phyloP scores from a whole-genome alignment of 176 grass and related monocot species.

The Pontederia paniculata region DNA sequence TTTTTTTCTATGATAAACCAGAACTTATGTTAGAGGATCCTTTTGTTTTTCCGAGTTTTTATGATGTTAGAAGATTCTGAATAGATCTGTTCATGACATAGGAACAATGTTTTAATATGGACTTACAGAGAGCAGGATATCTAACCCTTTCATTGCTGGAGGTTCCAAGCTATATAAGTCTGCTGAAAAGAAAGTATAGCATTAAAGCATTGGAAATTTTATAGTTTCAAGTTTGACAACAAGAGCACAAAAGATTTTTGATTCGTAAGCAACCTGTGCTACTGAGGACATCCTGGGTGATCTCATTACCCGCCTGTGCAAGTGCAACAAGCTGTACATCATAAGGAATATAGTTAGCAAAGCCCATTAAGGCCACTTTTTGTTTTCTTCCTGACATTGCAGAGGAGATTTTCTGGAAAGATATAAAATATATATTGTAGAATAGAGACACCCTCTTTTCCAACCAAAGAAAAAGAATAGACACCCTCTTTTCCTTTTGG shows the following conservation, averaged over 20 bases:
- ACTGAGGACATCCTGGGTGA: slow-evolving; percentile 44
- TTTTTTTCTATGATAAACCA: slow-evolving; percentile 47
- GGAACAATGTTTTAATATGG: not conserved
- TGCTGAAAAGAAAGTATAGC: slow-evolving; percentile 18
- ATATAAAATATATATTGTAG: too few relatives aligned
- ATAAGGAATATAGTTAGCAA: too few relatives aligned
- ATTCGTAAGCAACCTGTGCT: slow-evolving; percentile 34
- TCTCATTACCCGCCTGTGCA: slow-evolving; percentile 67
- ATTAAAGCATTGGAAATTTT: not conserved
- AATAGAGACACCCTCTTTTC: too few relatives aligned
- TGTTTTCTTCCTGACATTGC: too few relatives aligned
- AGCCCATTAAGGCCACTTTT: too few relatives aligned
- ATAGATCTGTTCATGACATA: not conserved
- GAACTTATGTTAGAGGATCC: slow-evolving; percentile 10
- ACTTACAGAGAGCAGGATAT: slow-evolving; percentile 53
- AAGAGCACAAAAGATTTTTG: not conserved
- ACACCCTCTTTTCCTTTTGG: too few relatives aligned
- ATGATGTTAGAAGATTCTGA: not conserved
- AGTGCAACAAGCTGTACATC: slow-evolving; percentile 59
- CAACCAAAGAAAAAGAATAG: too few relatives aligned
- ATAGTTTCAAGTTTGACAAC: slow-evolving; percentile 2
- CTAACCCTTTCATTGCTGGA: slow-evolving; percentile 75
- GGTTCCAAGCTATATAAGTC: slow-evolving; percentile 60
- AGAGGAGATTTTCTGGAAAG: too few relatives aligned
- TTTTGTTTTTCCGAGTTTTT: not conserved